A percentile compares a stretch with the other conserved stretches of the same genome.
Evolutionary conservation across 2,329 filamentous ascomycete genomes (phyloP).

Genomic region (Exophiala bonariae): DNA sequence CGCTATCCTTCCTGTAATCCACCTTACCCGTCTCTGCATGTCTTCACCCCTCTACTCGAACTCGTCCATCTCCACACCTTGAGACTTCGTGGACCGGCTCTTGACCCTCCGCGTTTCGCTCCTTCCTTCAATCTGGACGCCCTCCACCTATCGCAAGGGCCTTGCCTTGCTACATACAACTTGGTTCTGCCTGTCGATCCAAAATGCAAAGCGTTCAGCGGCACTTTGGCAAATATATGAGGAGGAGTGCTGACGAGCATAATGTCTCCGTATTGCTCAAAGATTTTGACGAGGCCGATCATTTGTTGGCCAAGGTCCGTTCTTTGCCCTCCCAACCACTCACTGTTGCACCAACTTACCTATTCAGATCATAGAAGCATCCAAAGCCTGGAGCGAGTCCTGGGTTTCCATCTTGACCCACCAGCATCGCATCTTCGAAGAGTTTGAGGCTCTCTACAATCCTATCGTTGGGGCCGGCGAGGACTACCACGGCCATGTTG

Average conservation of each 20-base stretch:
- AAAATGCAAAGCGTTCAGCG: slow-evolving; percentile 72
- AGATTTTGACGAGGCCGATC: slow-evolving; percentile 79
- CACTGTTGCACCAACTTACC: slow-evolving; percentile 15
- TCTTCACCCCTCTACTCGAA: not conserved
- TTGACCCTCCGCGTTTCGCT: no score
- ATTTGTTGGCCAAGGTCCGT: slow-evolving; percentile 68
- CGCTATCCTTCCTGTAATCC: not conserved
- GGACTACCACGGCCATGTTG: slow-evolving; percentile 55
- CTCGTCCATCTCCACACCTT: not conserved
- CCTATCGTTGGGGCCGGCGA: slow-evolving; percentile 69
- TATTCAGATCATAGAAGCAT: slow-evolving; percentile 69
- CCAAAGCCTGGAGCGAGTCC: slow-evolving; percentile 73
- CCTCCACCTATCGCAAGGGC: no score
- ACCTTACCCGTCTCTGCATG: slow-evolving; percentile 8
- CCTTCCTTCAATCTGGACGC: no score
- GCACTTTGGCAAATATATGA: slow-evolving; percentile 71
- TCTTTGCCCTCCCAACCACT: slow-evolving; percentile 12
- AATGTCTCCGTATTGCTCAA: slow-evolving; percentile 72
- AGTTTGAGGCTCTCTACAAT: slow-evolving; percentile 73
- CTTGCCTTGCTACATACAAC: not conserved
- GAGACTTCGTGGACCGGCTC: not conserved
- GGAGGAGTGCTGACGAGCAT: slow-evolving; percentile 71
- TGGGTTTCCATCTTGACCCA: slow-evolving; percentile 72
- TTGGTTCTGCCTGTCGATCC: slow-evolving; percentile 8
- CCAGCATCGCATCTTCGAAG: slow-evolving; percentile 66